Conservation (phyloP, 306 rosid species). For the Trifolium subterraneum region DNA sequence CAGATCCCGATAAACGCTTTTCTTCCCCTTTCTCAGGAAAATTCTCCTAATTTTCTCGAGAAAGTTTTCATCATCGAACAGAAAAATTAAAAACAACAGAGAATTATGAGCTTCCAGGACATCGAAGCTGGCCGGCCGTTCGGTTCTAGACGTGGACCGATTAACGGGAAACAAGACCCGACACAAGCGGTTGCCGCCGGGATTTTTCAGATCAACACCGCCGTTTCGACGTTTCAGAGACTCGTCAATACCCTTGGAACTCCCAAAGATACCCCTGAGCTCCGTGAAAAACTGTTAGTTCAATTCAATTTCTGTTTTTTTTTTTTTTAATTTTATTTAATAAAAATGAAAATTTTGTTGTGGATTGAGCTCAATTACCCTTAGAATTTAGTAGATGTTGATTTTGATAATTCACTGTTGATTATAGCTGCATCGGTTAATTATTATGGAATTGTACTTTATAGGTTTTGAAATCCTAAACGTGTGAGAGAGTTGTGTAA, state of each 20-base stretch:
- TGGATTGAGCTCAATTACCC: constrained; percentile 20
- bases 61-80: constrained; percentile 46
- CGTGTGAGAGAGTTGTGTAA: neutral
- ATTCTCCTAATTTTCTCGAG: constrained; percentile 50
- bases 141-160: constrained; percentile 63
- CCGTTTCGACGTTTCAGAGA: constrained; percentile 93
- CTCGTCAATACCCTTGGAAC: constrained; percentile 98
- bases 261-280: constrained; percentile 93
- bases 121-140: constrained; percentile 81
- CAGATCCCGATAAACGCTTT: constrained; percentile 36
- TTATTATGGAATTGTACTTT: neutral
- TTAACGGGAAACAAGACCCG: constrained; percentile 83
- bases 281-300: constrained; percentile 96
- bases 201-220: constrained; percentile 95
- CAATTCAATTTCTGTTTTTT: neutral
- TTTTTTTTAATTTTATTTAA: neutral
- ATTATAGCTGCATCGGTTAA: neutral
- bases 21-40: constrained; percentile 42
- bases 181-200: constrained; percentile 98
- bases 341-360: neutral
- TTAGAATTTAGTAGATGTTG: neutral
- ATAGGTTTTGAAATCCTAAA: neutral
- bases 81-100: neutral
- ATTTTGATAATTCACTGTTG: neutral
- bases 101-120: constrained; percentile 91